Conservation (phyloP, 2,329 filamentous ascomycete genomes). For the Arthrobotrys iridis region DNA sequence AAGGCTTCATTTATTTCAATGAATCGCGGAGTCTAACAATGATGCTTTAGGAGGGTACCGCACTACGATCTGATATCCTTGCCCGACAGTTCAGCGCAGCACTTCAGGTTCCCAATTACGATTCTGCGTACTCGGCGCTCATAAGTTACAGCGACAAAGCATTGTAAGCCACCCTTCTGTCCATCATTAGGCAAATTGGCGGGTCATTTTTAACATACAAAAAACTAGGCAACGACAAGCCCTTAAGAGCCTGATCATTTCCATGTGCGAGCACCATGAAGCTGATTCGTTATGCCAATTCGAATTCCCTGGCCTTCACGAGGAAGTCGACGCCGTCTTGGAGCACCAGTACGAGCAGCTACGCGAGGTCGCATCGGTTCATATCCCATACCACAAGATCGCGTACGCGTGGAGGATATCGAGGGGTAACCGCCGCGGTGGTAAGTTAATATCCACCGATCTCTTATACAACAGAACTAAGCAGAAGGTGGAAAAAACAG, state of each 20-base stretch:
- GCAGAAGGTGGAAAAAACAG: slow-evolving; percentile 59
- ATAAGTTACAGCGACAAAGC: slow-evolving; percentile 76
- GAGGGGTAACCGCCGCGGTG: slow-evolving; percentile 83
- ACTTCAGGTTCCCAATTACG: slow-evolving; percentile 79
- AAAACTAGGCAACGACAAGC: slow-evolving; percentile 70
- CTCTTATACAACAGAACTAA: not conserved
- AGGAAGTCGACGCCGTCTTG: slow-evolving; percentile 81
- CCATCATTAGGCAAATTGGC: not conserved
- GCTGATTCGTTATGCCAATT: slow-evolving; percentile 76
- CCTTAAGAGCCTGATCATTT: slow-evolving; percentile 75
- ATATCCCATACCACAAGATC: slow-evolving; percentile 81
- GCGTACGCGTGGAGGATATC: slow-evolving; percentile 87
- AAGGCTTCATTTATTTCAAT: too few species aligned
- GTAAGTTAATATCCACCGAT: slow-evolving; percentile 37
- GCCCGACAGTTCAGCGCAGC: slow-evolving; percentile 85
- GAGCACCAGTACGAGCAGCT: slow-evolving; percentile 75
- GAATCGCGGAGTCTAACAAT: not conserved
- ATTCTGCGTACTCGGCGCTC: slow-evolving; percentile 82
- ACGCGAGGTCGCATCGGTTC: slow-evolving; percentile 71
- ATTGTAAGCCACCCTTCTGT: slow-evolving; percentile 62
- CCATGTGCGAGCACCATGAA: slow-evolving; percentile 75
- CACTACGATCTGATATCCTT: slow-evolving; percentile 76
- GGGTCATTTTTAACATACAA: slow-evolving; percentile 20
- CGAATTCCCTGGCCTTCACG: slow-evolving; percentile 80
- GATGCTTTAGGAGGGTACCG: slow-evolving; percentile 48